Percentiles rank a stretch among this genome's conserved stretches.
Evolutionary conservation across 179 eudicot genomes (phyloP).

Genomic region (Corrigiola litoralis): DNA sequence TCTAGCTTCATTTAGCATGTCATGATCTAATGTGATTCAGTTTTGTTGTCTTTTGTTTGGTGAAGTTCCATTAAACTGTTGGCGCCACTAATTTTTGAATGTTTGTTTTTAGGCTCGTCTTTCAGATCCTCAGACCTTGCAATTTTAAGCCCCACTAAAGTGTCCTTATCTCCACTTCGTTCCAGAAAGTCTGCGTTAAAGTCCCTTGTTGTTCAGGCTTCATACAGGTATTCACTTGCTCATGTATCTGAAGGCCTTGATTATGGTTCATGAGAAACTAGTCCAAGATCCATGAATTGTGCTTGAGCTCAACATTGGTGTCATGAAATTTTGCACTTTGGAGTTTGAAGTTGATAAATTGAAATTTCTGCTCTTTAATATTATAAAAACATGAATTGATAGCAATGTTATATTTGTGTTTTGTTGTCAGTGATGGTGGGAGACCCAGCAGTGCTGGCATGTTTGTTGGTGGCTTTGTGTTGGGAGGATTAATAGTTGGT

Average conservation of each 20-base stretch:
- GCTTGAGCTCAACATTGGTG: too few species aligned
- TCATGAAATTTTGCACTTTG: not conserved
- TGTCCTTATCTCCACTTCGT: constrained; percentile 31
- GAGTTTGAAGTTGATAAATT: not conserved
- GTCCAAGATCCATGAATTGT: too few species aligned
- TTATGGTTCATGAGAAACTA: too few species aligned
- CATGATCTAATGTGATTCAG: too few species aligned
- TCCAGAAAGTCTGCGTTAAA: constrained; percentile 27
- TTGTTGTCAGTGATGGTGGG: constrained; percentile 47
- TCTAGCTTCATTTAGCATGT: too few species aligned
- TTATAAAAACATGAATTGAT: not conserved
- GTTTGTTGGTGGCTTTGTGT: constrained; percentile 67
- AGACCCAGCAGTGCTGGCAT: constrained; percentile 43
- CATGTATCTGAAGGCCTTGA: not conserved
- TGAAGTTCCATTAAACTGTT: not conserved
- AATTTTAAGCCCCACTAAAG: constrained; percentile 30
- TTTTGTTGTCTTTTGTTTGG: not conserved
- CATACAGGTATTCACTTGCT: constrained; percentile 46
- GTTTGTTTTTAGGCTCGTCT: constrained; percentile 35
- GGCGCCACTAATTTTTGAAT: not conserved
- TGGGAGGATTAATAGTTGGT: constrained; percentile 86
- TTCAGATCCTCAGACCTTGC: constrained; percentile 35
- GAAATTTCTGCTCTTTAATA: not conserved
- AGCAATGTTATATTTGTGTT: not conserved
- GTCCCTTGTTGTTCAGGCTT: constrained; percentile 55